Percentiles rank a stretch among this genome's conserved stretches.
Evolutionary conservation across 2,329 filamentous ascomycete species (phyloP).

Genomic region (Colletotrichum musicola): DNA sequence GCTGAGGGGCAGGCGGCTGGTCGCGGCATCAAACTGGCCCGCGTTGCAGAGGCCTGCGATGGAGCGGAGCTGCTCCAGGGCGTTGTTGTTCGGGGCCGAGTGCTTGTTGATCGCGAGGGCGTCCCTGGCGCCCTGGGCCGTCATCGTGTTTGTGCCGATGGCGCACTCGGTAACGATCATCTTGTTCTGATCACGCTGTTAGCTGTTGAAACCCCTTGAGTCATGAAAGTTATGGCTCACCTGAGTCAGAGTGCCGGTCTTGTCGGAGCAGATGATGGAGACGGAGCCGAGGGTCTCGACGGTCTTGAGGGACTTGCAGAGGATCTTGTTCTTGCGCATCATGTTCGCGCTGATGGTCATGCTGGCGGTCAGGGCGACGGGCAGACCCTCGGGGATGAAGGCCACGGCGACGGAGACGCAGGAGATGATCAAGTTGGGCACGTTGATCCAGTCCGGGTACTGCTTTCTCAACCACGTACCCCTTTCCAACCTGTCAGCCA

Average conservation of each 20-base stretch:
- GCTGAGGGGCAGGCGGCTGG: constrained; percentile 67
- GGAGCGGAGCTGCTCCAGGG: constrained; percentile 70
- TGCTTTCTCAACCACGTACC: constrained; percentile 75
- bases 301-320: constrained; percentile 85
- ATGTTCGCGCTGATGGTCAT: constrained; percentile 82
- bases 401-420: constrained; percentile 80
- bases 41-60: constrained; percentile 79
- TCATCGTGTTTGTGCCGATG: constrained; percentile 64
- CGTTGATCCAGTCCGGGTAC: constrained; percentile 79
- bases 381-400: constrained; percentile 81
- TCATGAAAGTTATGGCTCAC: constrained; percentile 44
- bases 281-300: constrained; percentile 82
- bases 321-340: constrained; percentile 81
- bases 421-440: constrained; percentile 78
- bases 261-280: constrained; percentile 81
- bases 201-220: constrained; percentile 11
- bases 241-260: constrained; percentile 78
- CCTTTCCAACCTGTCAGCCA: constrained; percentile 54
- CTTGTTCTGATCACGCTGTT: constrained; percentile 63
- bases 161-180: constrained; percentile 80
- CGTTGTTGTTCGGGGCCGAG: constrained; percentile 50
- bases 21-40: constrained; percentile 78
- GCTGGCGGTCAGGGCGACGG: constrained; percentile 76
- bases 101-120: constrained; percentile 45
- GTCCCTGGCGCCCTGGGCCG: constrained; percentile 64